phyloP scores from a whole-genome alignment of 2,329 filamentous ascomycete genomes.

The Colletotrichum neosansevieriae region DNA sequence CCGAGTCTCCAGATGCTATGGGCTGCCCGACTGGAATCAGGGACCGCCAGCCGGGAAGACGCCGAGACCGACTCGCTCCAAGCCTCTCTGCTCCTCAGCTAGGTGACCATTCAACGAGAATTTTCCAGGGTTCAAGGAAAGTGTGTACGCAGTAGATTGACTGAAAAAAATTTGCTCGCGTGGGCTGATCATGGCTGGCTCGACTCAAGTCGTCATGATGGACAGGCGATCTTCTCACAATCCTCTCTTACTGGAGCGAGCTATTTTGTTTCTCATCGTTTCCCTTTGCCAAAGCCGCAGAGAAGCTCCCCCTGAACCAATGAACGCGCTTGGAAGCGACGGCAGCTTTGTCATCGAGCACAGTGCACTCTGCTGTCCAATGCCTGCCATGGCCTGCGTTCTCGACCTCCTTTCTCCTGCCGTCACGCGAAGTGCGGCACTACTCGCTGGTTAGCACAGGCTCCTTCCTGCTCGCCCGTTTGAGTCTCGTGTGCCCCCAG shows the following conservation, averaged over 20 bases:
- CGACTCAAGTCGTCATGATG: not conserved
- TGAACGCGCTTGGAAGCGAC: not conserved
- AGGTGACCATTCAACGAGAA: not conserved
- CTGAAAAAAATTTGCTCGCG: not conserved
- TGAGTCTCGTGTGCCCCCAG: slow-evolving; percentile 22
- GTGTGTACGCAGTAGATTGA: not conserved
- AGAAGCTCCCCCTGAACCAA: not conserved
- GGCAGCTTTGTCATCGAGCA: slow-evolving; percentile 11
- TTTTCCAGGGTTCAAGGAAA: slow-evolving; percentile 19
- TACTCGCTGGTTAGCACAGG: slow-evolving; percentile 8
- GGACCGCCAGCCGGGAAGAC: slow-evolving; percentile 9
- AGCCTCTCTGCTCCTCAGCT: not conserved
- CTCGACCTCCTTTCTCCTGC: slow-evolving; percentile 10
- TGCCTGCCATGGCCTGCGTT: slow-evolving; percentile 12
- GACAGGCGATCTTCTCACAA: slow-evolving; percentile 11
- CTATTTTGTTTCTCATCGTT: not conserved
- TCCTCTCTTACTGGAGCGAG: slow-evolving; percentile 9
- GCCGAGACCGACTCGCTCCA: slow-evolving; percentile 4
- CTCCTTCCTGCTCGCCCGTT: slow-evolving; percentile 17
- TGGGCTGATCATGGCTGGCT: slow-evolving; percentile 22
- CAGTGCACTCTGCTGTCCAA: slow-evolving; percentile 3
- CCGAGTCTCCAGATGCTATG: not conserved
- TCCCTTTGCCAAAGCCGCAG: not conserved
- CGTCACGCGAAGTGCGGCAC: slow-evolving; percentile 5
- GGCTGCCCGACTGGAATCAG: slow-evolving; percentile 17